These are phyloP conservation scores for Imleria badia DNA, from an alignment of 768 basidiomycete species.

Conservation along the genomic window DNA sequence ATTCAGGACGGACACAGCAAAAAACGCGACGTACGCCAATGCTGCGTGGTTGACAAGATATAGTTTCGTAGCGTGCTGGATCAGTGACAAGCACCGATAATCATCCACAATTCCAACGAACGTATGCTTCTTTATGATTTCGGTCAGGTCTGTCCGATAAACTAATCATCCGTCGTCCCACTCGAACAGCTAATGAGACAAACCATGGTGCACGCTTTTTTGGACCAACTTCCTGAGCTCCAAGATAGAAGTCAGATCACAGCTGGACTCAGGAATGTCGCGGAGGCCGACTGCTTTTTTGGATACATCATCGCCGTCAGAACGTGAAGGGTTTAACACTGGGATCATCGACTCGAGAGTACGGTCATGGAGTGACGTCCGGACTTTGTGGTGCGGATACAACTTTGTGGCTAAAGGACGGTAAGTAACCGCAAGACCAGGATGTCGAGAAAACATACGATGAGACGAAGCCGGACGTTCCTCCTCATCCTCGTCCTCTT, in stretches of 20 bases:
- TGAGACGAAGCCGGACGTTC: conserved; percentile 28
- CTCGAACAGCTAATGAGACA: conserved; percentile 21
- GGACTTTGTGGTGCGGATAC: conserved; percentile 86
- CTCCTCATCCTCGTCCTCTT: conserved; percentile 32
- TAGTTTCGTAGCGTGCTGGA: conserved; percentile 86
- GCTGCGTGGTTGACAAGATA: conserved; percentile 87
- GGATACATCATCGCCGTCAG: conserved; percentile 25
- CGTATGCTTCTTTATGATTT: conserved; percentile 82
- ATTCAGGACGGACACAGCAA: neutral
- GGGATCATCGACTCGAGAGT: conserved; percentile 97
- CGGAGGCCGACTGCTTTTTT: conserved; percentile 32
- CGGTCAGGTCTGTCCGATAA: conserved; percentile 60
- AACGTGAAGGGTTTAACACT: conserved; percentile 53
- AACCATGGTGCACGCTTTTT: conserved; percentile 71
- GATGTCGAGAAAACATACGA: conserved; percentile 16
- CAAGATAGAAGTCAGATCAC: conserved; percentile 72
- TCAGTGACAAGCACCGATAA: conserved; percentile 66
- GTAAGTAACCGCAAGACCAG: conserved; percentile 2
- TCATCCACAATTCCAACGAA: conserved; percentile 92
- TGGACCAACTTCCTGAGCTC: conserved; percentile 58
- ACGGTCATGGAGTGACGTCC: conserved; percentile 82
- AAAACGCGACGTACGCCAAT: conserved; percentile 61
- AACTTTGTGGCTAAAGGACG: conserved; percentile 42
- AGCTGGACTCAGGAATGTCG: conserved; percentile 74
- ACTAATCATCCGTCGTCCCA: neutral